A percentile compares a stretch with the other conserved stretches of the same genome.
These are phyloP conservation scores for Rhodotorula sp. DNA, from an alignment of 1,284 basidiomycete genomes.

Conservation along the genomic window DNA sequence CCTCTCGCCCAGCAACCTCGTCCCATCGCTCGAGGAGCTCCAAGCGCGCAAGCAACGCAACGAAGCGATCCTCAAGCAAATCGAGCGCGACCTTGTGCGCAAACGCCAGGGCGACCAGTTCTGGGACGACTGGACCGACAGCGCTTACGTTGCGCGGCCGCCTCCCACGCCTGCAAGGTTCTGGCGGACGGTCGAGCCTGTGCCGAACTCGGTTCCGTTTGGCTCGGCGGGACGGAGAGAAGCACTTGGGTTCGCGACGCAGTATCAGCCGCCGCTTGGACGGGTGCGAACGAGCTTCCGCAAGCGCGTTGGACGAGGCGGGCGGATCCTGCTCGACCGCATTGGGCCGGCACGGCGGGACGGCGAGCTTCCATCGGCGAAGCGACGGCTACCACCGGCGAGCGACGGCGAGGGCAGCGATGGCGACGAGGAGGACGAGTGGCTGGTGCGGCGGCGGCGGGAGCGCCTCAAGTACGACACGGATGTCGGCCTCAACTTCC, in stretches of 20 bases:
- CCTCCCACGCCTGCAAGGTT: constrained; percentile 47
- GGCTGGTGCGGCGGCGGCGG: constrained; percentile 51
- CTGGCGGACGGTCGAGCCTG: constrained; percentile 44
- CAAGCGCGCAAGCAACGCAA: constrained; percentile 57
- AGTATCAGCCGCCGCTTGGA: constrained; percentile 38
- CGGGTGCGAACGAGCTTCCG: constrained; percentile 60
- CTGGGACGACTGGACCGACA: constrained; percentile 84
- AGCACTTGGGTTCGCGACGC: constrained; percentile 37
- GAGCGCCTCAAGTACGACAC: constrained; percentile 69
- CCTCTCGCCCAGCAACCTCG: constrained; percentile 53
- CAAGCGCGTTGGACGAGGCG: constrained; percentile 74
- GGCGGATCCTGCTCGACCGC: constrained; percentile 74
- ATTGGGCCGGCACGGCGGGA: constrained; percentile 48
- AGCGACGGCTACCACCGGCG: background rate
- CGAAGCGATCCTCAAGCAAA: constrained; percentile 60
- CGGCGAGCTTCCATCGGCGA: background rate
- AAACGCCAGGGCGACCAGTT: constrained; percentile 66
- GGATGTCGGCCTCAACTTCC: constrained; percentile 43
- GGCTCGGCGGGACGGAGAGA: constrained; percentile 22
- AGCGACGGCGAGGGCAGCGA: constrained; percentile 14
- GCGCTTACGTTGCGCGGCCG: constrained; percentile 46
- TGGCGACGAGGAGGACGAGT: constrained; percentile 47
- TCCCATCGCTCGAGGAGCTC: constrained; percentile 47
- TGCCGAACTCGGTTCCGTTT: constrained; percentile 24
- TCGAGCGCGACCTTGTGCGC: constrained; percentile 66